Conservation (phyloP, 176 grass and related monocot genomes). For the Bromus sterilis region DNA sequence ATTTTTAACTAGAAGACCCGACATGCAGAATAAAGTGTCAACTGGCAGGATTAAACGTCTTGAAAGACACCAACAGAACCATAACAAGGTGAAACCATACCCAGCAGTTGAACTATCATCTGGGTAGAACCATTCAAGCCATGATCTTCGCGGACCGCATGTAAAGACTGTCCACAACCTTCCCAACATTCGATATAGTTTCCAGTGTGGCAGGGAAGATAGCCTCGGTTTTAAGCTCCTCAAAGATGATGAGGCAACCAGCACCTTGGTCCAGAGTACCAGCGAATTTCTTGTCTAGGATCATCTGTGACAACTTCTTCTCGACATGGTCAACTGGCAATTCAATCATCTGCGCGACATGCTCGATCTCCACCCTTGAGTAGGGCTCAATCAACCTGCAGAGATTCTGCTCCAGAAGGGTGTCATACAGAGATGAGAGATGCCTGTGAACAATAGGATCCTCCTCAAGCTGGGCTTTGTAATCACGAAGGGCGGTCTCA, state of each 20-base stretch:
- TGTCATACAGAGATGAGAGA: slow-evolving; percentile 4
- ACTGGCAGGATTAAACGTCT: background rate
- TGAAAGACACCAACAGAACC: background rate
- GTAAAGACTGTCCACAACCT: slow-evolving; percentile 14
- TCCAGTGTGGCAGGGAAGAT: slow-evolving; percentile 3
- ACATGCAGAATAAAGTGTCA: background rate
- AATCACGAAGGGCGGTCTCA: background rate
- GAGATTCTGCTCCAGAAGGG: background rate
- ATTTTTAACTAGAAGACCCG: background rate
- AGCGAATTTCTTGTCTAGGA: slow-evolving; percentile 3
- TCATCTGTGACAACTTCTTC: slow-evolving; percentile 2
- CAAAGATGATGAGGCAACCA: slow-evolving; percentile 13
- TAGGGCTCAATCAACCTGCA: slow-evolving; percentile 6
- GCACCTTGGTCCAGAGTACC: slow-evolving; percentile 1
- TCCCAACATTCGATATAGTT: background rate
- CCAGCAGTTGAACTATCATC: background rate
- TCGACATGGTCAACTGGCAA: background rate
- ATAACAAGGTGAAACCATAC: background rate
- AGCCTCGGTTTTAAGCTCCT: background rate
- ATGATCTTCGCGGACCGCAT: background rate
- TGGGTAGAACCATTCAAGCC: background rate
- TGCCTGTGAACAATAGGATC: slow-evolving; percentile 9
- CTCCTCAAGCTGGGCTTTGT: background rate
- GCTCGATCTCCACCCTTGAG: background rate
- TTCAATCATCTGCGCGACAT: background rate